Evolutionary conservation across 768 basidiomycete genomes (phyloP).

Genomic region (Rhizopogon vulgaris): DNA sequence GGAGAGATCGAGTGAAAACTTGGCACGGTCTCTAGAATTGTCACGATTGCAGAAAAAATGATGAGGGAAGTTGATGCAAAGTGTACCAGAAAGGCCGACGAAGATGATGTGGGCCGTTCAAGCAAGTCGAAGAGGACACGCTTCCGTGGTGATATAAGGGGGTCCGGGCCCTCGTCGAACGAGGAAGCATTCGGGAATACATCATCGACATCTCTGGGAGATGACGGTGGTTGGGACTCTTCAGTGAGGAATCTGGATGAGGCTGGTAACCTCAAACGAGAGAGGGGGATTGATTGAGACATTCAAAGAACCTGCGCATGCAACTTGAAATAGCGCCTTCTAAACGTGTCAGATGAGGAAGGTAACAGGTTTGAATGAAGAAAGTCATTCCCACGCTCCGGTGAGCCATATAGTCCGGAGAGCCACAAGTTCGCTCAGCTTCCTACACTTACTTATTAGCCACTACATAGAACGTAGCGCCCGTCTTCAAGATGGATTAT

Average conservation of each 20-base stretch:
- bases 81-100: slow-evolving; percentile 72
- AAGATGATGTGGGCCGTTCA: slow-evolving; percentile 74
- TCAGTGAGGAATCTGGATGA: slow-evolving; percentile 39
- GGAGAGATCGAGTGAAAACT: slow-evolving; percentile 64
- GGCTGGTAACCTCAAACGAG: slow-evolving; percentile 18
- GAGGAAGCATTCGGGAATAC: slow-evolving; percentile 31
- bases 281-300: slow-evolving; percentile 26
- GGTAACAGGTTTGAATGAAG: not conserved
- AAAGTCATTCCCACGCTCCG: not conserved
- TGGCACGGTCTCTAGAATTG: slow-evolving; percentile 75
- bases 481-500: too few species aligned
- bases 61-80: slow-evolving; percentile 67
- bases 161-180: slow-evolving; percentile 27
- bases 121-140: slow-evolving; percentile 62
- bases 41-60: slow-evolving; percentile 66
- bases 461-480: too few species aligned
- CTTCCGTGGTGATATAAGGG: slow-evolving; percentile 45
- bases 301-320: slow-evolving; percentile 7
- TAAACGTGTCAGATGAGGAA: not conserved
- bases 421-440: too few species aligned
- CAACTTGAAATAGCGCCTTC: not conserved
- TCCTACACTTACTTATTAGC: too few species aligned
- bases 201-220: slow-evolving; percentile 32
- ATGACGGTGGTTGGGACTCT: slow-evolving; percentile 24
- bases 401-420: too few species aligned